Percentiles rank a stretch among this genome's conserved stretches.
phyloP scores from a whole-genome alignment of 2,329 filamentous ascomycete genomes.

The Neurospora crassa region DNA sequence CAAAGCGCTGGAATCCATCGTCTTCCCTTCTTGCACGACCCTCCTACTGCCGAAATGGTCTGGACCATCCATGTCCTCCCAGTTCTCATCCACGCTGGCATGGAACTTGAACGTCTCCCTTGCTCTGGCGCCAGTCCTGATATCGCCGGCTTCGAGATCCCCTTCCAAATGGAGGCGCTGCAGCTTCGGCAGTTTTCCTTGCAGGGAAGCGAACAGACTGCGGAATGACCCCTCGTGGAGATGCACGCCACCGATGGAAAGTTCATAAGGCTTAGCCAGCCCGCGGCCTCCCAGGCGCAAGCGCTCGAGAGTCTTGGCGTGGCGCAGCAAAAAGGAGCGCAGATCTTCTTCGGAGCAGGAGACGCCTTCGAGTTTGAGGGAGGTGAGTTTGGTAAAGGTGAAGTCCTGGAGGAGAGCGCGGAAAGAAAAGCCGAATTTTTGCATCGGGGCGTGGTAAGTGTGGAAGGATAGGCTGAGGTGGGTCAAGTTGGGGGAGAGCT shows the following conservation, averaged over 20 bases:
- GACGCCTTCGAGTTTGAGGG: constrained; percentile 34
- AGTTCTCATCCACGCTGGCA: constrained; percentile 31
- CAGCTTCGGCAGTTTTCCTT: constrained; percentile 26
- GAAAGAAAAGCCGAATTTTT: constrained; percentile 33
- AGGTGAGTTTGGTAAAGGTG: constrained; percentile 28
- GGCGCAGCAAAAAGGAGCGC: constrained; percentile 30
- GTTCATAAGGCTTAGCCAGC: constrained; percentile 28
- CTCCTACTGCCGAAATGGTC: constrained; percentile 7
- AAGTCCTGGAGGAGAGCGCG: constrained; percentile 28
- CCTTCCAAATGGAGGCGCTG: constrained; percentile 36
- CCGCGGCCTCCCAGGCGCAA: constrained; percentile 37
- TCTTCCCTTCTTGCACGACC: constrained; percentile 21
- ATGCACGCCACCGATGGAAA: constrained; percentile 33
- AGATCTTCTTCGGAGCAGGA: constrained; percentile 34
- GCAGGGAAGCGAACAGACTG: constrained; percentile 32
- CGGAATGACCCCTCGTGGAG: constrained; percentile 35
- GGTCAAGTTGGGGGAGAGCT: constrained; percentile 26
- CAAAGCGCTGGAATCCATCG: constrained; percentile 28
- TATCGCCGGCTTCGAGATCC: constrained; percentile 33
- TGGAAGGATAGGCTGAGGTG: constrained; percentile 33
- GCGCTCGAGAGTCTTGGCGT: constrained; percentile 28
- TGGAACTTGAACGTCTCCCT: constrained; percentile 34
- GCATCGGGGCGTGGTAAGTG: constrained; percentile 27
- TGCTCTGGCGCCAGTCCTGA: constrained; percentile 27
- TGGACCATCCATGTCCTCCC: constrained; percentile 22